Evolutionary conservation across 163 green algal species (phyloP).

Genomic region (Scenedesmus sp.): DNA sequence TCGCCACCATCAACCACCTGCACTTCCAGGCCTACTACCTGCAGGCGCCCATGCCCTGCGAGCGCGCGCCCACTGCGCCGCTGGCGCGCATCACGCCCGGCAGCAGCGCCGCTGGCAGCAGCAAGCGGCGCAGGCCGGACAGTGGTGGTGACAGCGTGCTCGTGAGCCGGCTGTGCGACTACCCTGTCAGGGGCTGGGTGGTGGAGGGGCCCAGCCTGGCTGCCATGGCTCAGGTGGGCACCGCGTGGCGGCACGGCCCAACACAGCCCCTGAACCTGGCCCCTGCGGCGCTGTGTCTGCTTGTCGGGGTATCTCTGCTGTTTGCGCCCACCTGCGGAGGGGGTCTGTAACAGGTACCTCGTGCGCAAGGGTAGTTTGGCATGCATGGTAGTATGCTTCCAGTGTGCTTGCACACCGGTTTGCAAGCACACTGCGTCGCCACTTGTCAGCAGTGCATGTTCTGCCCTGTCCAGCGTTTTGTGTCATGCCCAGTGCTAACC

Average conservation of each 20-base stretch:
- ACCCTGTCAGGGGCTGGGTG: conserved; percentile 92
- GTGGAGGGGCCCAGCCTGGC: conserved; percentile 85
- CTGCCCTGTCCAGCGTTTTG: too few relatives aligned
- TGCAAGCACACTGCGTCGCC: too few relatives aligned
- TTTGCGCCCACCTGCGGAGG: too few relatives aligned
- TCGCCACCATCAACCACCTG: conserved; percentile 99
- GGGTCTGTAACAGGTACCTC: too few relatives aligned
- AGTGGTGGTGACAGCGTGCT: conserved; percentile 3
- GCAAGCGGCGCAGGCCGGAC: conserved; percentile 2
- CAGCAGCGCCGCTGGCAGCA: neutral
- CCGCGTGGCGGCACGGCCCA: too few relatives aligned
- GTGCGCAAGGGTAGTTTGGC: too few relatives aligned
- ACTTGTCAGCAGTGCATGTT: too few relatives aligned
- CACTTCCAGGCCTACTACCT: conserved; percentile 99
- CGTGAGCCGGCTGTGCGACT: conserved; percentile 77
- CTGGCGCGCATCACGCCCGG: conserved; percentile 55
- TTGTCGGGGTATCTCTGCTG: too few relatives aligned
- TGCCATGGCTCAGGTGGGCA: conserved; percentile 81
- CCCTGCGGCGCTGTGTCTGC: conserved; percentile 62
- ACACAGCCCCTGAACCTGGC: too few relatives aligned
- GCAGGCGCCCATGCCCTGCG: conserved; percentile 85
- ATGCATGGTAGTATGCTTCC: too few relatives aligned
- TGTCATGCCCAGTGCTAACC: too few relatives aligned
- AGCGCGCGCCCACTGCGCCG: conserved; percentile 81
- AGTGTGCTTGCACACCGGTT: too few relatives aligned